Evolutionary conservation across 805 yeast genomes (phyloP).

Genomic region (Ogataea paraovalis): DNA sequence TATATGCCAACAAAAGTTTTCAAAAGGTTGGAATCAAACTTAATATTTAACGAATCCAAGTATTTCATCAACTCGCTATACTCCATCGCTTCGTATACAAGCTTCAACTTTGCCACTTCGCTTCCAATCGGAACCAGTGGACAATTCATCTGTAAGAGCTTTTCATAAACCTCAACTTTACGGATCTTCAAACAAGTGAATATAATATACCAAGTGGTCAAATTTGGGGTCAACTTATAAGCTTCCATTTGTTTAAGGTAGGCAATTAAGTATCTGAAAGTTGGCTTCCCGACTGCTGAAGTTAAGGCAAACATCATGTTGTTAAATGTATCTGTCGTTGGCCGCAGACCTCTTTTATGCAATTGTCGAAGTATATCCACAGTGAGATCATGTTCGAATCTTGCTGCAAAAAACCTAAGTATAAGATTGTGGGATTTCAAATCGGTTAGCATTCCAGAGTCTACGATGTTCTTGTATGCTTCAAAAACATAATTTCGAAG

Average conservation of each 20-base stretch:
- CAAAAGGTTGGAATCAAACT: conserved; percentile 7
- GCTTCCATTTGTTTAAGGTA: conserved; percentile 16
- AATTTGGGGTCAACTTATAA: conserved; percentile 12
- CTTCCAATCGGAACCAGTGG: conserved; percentile 12
- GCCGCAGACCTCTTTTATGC: conserved; percentile 6
- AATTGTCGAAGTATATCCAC: conserved; percentile 7
- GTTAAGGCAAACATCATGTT: conserved; percentile 14
- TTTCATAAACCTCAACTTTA: conserved; percentile 9
- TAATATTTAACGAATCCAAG: background rate
- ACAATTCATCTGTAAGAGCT: conserved; percentile 6
- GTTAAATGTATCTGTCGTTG: conserved; percentile 16
- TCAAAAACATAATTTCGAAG: conserved; percentile 8
- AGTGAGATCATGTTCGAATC: conserved; percentile 9
- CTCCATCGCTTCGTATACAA: background rate
- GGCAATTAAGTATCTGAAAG: conserved; percentile 6
- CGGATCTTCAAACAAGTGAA: conserved; percentile 7
- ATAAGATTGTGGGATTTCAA: conserved; percentile 17
- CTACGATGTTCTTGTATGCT: conserved; percentile 9
- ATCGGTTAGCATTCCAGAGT: conserved; percentile 7
- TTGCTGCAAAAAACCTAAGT: conserved; percentile 10
- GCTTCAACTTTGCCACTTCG: conserved; percentile 7
- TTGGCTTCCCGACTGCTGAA: conserved; percentile 4
- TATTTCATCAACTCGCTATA: conserved; percentile 5
- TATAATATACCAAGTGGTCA: conserved; percentile 23
- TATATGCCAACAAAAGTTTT: conserved; percentile 8